Evolutionary conservation across 1,284 basidiomycete species (phyloP).

Genomic region (Ceratorhiza oryzae-sativae): DNA sequence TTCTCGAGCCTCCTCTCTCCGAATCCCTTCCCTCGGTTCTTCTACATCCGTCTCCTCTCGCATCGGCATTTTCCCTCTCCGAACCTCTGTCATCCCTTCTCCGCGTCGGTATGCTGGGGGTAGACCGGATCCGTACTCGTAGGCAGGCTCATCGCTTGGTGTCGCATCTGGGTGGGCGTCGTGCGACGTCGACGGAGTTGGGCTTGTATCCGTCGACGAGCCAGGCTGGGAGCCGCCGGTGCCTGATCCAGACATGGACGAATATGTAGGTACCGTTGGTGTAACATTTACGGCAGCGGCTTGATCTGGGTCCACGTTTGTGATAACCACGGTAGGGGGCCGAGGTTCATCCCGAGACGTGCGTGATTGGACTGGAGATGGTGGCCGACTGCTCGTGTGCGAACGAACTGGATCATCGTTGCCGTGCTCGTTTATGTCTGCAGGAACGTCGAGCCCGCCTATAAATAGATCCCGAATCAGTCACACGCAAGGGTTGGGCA

Average conservation of each 20-base stretch:
- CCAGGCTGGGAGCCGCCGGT: neutral
- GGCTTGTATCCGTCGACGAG: neutral
- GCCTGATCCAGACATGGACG: slow-evolving; percentile 3
- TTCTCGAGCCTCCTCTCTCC: neutral
- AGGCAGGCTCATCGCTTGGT: slow-evolving; percentile 24
- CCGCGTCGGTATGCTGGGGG: slow-evolving; percentile 28
- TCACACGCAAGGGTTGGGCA: neutral
- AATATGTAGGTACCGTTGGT: slow-evolving; percentile 11
- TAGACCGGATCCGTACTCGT: slow-evolving; percentile 24
- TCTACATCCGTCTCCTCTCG: neutral
- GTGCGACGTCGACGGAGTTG: neutral
- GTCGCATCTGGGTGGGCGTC: slow-evolving; percentile 31
- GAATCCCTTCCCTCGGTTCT: neutral
- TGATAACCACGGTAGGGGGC: neutral
- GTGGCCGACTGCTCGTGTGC: neutral
- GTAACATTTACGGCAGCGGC: neutral
- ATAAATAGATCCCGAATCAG: slow-evolving; percentile 10
- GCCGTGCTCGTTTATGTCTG: neutral
- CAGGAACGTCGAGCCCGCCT: neutral
- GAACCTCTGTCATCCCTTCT: slow-evolving; percentile 15
- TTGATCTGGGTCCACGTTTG: neutral
- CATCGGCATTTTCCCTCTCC: slow-evolving; percentile 28
- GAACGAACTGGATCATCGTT: neutral
- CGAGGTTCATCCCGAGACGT: neutral
- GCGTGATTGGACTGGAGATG: neutral